These are phyloP conservation scores for Chalciporus pseudorubinellus DNA, from an alignment of 768 basidiomycete species.

Conservation along the genomic window DNA sequence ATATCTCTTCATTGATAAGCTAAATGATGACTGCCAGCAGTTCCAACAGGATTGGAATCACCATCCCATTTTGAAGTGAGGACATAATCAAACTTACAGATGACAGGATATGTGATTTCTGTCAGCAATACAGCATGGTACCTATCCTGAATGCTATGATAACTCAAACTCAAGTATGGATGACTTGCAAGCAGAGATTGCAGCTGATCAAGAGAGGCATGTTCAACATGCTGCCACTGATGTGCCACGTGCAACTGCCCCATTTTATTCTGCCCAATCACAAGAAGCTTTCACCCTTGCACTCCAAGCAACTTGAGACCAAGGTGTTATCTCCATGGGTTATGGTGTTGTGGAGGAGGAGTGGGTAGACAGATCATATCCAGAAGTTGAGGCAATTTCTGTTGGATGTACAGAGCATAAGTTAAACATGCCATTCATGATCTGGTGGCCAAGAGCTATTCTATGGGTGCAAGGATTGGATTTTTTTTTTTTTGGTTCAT, in stretches of 20 bases:
- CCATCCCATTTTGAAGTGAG: conserved; percentile 29
- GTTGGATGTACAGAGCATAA: background rate
- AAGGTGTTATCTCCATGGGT: background rate
- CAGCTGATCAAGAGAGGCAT: too few species aligned
- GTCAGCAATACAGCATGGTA: too few species aligned
- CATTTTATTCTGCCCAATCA: background rate
- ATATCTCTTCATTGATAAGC: conserved; percentile 34
- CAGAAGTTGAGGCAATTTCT: background rate
- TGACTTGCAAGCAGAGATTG: too few species aligned
- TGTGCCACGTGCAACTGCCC: background rate
- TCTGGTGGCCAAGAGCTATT: background rate
- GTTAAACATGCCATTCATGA: background rate
- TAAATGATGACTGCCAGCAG: conserved; percentile 36
- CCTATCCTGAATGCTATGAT: too few species aligned
- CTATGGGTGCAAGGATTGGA: background rate
- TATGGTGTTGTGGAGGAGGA: background rate
- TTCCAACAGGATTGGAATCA: conserved; percentile 41
- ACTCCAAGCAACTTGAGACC: background rate
- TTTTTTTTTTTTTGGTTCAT: too few species aligned
- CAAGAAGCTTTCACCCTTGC: background rate
- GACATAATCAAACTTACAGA: conserved; percentile 2
- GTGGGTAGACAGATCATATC: background rate
- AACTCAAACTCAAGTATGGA: too few species aligned
- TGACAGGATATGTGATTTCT: too few species aligned
- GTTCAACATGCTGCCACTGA: background rate